These are phyloP conservation scores for Juncus inflexus DNA, from an alignment of 176 grass and related monocot species.

Conservation along the genomic window DNA sequence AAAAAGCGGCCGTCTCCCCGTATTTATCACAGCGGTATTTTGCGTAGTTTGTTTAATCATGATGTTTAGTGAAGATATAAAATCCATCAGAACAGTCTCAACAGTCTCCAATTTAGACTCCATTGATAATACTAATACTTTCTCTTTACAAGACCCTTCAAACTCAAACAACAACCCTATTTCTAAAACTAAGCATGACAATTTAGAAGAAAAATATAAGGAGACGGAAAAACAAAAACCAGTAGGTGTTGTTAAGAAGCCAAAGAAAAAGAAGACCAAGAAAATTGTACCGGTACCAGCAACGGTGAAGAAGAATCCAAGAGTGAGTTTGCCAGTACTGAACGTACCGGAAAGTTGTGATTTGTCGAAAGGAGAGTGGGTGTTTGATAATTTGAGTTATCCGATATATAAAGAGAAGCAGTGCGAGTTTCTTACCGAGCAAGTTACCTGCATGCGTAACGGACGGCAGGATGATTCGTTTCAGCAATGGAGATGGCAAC, in stretches of 20 bases:
- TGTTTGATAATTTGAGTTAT: conserved; percentile 52
- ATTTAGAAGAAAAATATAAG: neutral
- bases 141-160: neutral
- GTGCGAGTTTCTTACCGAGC: conserved; percentile 84
- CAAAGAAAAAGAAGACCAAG: neutral
- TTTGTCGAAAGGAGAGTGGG: conserved; percentile 56
- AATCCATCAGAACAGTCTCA: neutral
- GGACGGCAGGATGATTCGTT: conserved; percentile 70
- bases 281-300: neutral
- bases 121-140: neutral
- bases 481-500: conserved; percentile 96
- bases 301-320: conserved; percentile 8
- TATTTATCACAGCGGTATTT: conserved; percentile 50
- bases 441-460: conserved; percentile 93
- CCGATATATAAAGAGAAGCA: conserved; percentile 57
- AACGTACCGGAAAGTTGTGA: conserved; percentile 37
- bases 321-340: conserved; percentile 1
- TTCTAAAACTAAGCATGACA: neutral
- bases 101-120: neutral
- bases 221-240: neutral
- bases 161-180: neutral
- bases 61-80: conserved; percentile 34
- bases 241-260: neutral
- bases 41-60: conserved; percentile 16
- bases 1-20: conserved; percentile 43